These are phyloP conservation scores for Hypoxylon sp. DNA, from an alignment of 2,329 filamentous ascomycete genomes.

Conservation along the genomic window DNA sequence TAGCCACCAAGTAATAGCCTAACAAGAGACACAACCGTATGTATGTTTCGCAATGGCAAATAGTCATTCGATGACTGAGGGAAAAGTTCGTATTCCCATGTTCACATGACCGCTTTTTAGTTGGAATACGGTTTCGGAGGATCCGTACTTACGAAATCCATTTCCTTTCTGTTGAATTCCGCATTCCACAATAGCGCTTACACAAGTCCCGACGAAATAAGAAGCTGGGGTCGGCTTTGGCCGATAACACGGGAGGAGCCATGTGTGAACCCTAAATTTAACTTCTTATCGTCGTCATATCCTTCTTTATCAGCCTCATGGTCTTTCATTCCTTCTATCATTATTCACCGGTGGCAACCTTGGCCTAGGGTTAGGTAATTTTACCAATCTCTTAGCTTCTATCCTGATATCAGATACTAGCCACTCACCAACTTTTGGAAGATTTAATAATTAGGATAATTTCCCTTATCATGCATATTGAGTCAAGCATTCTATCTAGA, in stretches of 20 bases:
- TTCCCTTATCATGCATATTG: too few relatives aligned
- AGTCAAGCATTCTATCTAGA: neutral
- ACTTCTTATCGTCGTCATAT: slow-evolving; percentile 20
- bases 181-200: neutral
- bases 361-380: neutral
- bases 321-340: slow-evolving; percentile 2
- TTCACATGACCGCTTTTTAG: slow-evolving; percentile 23
- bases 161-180: neutral
- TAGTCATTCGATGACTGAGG: slow-evolving; percentile 11
- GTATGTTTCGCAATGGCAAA: slow-evolving; percentile 18
- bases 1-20: slow-evolving; percentile 1
- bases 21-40: neutral
- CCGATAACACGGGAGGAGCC: slow-evolving; percentile 14
- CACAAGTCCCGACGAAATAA: neutral
- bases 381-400: neutral
- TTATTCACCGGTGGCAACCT: neutral
- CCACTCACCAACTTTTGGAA: neutral
- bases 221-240: slow-evolving; percentile 9
- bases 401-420: neutral
- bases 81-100: slow-evolving; percentile 33
- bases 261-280: slow-evolving; percentile 37
- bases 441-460: neutral
- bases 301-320: slow-evolving; percentile 6
- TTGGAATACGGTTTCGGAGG: slow-evolving; percentile 21
- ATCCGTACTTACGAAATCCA: slow-evolving; percentile 16